Base-by-base conservation (phyloP, 2,329 filamentous ascomycete species). In the Drechslerella stenobrocha region DNA sequence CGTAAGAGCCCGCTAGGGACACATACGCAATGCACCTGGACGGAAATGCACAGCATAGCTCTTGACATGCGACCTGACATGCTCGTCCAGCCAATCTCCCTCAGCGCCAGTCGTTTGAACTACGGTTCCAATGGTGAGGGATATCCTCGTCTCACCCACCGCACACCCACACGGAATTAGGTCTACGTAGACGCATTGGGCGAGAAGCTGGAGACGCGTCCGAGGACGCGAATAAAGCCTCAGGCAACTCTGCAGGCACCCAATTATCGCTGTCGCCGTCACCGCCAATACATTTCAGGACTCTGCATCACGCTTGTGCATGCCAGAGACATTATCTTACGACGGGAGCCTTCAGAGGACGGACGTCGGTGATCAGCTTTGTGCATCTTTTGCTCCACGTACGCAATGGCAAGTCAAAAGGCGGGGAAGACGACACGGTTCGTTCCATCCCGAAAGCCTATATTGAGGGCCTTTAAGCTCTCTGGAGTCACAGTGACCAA, bases 21-120 rank as follows among this genome's bases (percentile, higher is more conserved):
- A 67, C 55, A 67, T 67, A 56, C 55, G 63, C 63, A 67, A 65
- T 67, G 63, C 63, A 56, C 50, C 47, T 56, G 18, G 63, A 67
- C 63, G 63, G 63, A 55, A 67, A 67, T 59, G 63, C 55, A 56
- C 55, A 60, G 34, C 34, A 52, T 53, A 23, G 42, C 24, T 42
- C 44, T 55, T 48, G 35, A 55, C 23, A 26, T 59, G 55, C 55
- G 35, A 67, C 53, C 44, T 28, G 53, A 60, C 30, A 67, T 32
- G 42, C 52, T 55, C 15, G 55, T 46, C 44, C 42, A 34, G 24
- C 34, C 44, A 35, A 23, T 22, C 37, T 51, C 34, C 42, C 18
- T 57, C 23, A 26, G 28, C 26, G 2, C 28, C 20, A 20, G 37
- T 42, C 15, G 37, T 18, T 42, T 42, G 37, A 5, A 4, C 9